These are phyloP conservation scores for Penicillium canariense DNA, from an alignment of 495 filamentous ascomycete genomes.

Conservation along the genomic window DNA sequence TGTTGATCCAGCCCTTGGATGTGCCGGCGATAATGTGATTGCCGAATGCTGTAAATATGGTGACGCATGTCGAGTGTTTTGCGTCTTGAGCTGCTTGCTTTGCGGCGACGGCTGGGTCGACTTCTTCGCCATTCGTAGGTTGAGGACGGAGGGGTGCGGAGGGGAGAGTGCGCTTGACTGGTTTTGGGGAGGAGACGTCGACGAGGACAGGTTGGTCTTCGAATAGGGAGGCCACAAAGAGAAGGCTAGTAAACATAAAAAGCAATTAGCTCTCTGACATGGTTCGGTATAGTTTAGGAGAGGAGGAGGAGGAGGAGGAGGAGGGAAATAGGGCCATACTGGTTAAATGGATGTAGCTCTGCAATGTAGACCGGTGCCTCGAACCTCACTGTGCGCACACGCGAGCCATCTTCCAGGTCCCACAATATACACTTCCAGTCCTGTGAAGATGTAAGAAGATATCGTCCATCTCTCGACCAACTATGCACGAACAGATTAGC, in stretches of 20 bases:
- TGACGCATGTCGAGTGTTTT: slow-evolving; percentile 87
- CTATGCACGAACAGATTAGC: slow-evolving; percentile 42
- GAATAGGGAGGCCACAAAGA: slow-evolving; percentile 85
- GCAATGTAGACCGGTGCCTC: slow-evolving; percentile 92
- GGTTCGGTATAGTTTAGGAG: neutral
- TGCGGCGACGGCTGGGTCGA: slow-evolving; percentile 62
- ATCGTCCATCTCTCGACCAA: slow-evolving; percentile 89
- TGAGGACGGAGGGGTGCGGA: slow-evolving; percentile 71
- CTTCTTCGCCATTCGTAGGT: slow-evolving; percentile 56
- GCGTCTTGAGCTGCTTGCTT: slow-evolving; percentile 90
- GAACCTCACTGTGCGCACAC: slow-evolving; percentile 73
- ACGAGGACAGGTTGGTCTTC: slow-evolving; percentile 90
- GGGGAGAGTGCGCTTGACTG: slow-evolving; percentile 72
- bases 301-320: neutral
- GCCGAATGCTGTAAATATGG: slow-evolving; percentile 79
- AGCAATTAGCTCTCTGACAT: neutral
- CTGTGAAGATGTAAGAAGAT: slow-evolving; percentile 89
- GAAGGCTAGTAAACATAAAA: slow-evolving; percentile 49
- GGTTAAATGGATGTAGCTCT: slow-evolving; percentile 87
- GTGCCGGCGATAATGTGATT: slow-evolving; percentile 88
- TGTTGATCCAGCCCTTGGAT: slow-evolving; percentile 91
- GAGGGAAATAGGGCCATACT: slow-evolving; percentile 54
- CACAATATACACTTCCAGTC: slow-evolving; percentile 95
- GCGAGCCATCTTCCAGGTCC: slow-evolving; percentile 77
- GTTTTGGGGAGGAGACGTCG: slow-evolving; percentile 63